phyloP scores from a whole-genome alignment of 2,329 filamentous ascomycete species.

The Monosporascus cannonballus region DNA sequence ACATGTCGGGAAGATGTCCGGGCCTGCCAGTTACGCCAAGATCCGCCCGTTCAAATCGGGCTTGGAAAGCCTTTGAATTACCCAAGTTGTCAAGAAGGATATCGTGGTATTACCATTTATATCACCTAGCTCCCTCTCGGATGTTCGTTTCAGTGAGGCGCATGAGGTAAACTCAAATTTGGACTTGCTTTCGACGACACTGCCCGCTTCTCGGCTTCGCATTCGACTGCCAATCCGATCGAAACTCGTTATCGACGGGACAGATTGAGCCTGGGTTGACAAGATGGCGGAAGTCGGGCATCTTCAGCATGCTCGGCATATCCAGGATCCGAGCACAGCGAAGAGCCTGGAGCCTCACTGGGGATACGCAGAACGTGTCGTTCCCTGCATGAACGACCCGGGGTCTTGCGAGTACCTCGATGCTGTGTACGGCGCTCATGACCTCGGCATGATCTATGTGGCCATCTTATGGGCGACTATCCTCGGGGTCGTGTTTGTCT shows the following conservation, averaged over 20 bases:
- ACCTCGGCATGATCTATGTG: constrained; percentile 42
- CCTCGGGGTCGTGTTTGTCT: constrained; percentile 36
- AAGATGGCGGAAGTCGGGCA: constrained; percentile 17
- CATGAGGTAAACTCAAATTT: no score
- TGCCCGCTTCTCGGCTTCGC: no score
- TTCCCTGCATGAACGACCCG: constrained; percentile 52
- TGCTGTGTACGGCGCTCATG: constrained; percentile 43
- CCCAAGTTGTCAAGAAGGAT: no score
- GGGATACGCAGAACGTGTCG: constrained; percentile 47
- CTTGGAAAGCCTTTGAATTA: no score
- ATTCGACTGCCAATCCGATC: no score
- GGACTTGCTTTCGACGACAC: no score
- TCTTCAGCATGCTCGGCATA: constrained; percentile 28
- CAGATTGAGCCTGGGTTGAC: constrained; percentile 1
- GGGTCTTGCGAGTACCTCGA: constrained; percentile 55
- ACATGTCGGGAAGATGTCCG: no score
- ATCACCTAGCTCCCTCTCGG: no score
- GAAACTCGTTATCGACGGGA: not conserved
- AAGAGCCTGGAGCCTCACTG: constrained; percentile 40
- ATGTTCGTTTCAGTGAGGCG: no score
- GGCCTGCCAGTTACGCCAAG: no score
- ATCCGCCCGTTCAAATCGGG: no score
- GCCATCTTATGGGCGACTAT: constrained; percentile 45
- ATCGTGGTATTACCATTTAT: no score
- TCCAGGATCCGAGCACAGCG: constrained; percentile 38